These are phyloP conservation scores for Fusarium sp. DNA, from an alignment of 2,329 filamentous ascomycete genomes.

Conservation along the genomic window DNA sequence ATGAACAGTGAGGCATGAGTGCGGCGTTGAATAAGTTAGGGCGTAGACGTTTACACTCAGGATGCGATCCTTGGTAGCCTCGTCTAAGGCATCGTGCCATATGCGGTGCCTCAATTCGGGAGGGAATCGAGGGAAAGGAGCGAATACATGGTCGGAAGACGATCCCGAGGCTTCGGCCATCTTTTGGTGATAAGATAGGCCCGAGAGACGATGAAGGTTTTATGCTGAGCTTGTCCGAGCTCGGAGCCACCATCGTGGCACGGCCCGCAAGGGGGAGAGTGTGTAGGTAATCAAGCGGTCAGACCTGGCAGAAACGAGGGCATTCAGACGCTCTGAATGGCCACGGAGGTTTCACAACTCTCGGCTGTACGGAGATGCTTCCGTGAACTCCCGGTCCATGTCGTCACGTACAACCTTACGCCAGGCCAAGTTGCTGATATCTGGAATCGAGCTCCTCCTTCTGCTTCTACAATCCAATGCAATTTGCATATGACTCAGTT, in stretches of 20 bases:
- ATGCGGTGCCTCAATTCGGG: neutral
- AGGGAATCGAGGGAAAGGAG: neutral
- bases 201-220: neutral
- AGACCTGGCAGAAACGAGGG: neutral
- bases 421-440: neutral
- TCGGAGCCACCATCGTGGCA: neutral
- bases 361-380: neutral
- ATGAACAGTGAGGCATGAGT: neutral
- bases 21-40: neutral
- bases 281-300: neutral
- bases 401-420: neutral
- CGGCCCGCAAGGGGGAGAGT: neutral
- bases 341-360: neutral
- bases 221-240: constrained; percentile 4
- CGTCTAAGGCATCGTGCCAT: constrained; percentile 12
- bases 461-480: neutral
- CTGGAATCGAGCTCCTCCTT: no score
- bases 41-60: neutral
- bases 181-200: constrained; percentile 7
- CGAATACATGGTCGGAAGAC: neutral
- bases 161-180: constrained; percentile 1
- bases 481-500: no score
- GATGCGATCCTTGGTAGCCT: neutral
- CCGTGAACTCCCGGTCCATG: neutral
- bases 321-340: neutral